Evolutionary conservation across 352 stramenopile genomes (phyloP).

Genomic region (Phytophthora sp.): DNA sequence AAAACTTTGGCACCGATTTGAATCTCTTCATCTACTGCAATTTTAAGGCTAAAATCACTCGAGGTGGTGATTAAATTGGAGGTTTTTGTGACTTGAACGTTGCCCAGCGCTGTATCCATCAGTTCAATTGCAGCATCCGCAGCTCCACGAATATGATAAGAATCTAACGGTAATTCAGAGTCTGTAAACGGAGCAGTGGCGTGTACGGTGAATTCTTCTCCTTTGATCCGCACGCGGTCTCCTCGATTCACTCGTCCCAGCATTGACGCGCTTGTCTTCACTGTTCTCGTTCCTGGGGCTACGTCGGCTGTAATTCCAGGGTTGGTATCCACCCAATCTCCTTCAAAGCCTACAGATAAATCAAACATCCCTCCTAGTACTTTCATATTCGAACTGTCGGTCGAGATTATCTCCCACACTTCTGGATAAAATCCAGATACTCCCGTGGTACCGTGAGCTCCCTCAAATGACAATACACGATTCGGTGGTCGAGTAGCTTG

Average conservation of each 20-base stretch:
- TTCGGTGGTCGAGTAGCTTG: constrained; percentile 47
- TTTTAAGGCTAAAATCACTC: constrained; percentile 43
- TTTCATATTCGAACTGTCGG: constrained; percentile 33
- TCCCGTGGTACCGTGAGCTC: constrained; percentile 45
- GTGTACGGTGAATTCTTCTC: constrained; percentile 71
- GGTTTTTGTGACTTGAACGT: constrained; percentile 52
- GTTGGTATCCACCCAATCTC: constrained; percentile 42
- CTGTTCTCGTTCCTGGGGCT: constrained; percentile 55
- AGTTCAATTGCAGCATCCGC: constrained; percentile 47
- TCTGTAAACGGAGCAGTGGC: constrained; percentile 74
- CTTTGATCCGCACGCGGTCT: constrained; percentile 57
- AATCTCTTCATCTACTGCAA: constrained; percentile 57
- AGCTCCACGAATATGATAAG: constrained; percentile 67
- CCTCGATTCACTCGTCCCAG: constrained; percentile 74
- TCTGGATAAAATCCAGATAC: constrained; percentile 61
- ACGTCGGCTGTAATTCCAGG: constrained; percentile 48
- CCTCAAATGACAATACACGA: constrained; percentile 57
- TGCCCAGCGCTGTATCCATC: constrained; percentile 70
- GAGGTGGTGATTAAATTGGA: constrained; percentile 48
- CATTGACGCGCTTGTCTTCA: constrained; percentile 51
- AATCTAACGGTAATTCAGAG: constrained; percentile 62
- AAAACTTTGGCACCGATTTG: constrained; percentile 64
- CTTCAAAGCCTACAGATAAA: constrained; percentile 76
- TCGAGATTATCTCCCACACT: constrained; percentile 68
- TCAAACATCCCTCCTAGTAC: constrained; percentile 71